These are phyloP conservation scores for Linnemannia zychae DNA, from an alignment of 192 early-diverging fungal genomes.

Conservation along the genomic window DNA sequence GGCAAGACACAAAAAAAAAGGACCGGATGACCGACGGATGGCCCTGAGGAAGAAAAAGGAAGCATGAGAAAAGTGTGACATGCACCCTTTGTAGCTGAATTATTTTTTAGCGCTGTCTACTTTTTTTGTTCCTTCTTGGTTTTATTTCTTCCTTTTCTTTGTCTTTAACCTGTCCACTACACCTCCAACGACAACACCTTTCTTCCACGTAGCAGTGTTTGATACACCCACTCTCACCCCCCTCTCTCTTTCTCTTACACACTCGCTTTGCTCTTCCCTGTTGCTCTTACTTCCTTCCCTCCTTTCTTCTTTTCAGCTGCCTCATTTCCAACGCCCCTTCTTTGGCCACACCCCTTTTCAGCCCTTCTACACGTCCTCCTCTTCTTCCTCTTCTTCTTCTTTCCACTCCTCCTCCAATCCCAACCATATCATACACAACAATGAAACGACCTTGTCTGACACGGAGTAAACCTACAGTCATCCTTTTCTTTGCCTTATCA, in stretches of 20 bases:
- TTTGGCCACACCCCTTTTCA: too few relatives aligned
- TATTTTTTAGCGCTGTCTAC: background rate
- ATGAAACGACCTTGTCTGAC: slow-evolving; percentile 3
- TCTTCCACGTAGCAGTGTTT: too few relatives aligned
- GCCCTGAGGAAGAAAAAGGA: background rate
- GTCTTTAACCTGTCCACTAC: background rate
- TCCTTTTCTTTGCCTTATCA: background rate
- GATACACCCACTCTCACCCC: too few relatives aligned
- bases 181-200: background rate
- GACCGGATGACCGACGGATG: background rate
- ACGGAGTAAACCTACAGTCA: background rate
- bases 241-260: too few relatives aligned
- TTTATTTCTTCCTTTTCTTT: background rate
- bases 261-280: too few relatives aligned
- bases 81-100: background rate
- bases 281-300: background rate
- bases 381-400: background rate
- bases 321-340: background rate
- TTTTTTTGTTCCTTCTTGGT: background rate
- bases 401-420: background rate
- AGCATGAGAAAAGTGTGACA: background rate
- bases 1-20: background rate
- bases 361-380: too few relatives aligned
- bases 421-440: too few relatives aligned
- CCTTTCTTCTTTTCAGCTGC: background rate